Evolutionary conservation across 192 early-diverging fungal species (phyloP), one percentile per base, ranked within the genome.

Genomic region (Backusella sp.): DNA sequence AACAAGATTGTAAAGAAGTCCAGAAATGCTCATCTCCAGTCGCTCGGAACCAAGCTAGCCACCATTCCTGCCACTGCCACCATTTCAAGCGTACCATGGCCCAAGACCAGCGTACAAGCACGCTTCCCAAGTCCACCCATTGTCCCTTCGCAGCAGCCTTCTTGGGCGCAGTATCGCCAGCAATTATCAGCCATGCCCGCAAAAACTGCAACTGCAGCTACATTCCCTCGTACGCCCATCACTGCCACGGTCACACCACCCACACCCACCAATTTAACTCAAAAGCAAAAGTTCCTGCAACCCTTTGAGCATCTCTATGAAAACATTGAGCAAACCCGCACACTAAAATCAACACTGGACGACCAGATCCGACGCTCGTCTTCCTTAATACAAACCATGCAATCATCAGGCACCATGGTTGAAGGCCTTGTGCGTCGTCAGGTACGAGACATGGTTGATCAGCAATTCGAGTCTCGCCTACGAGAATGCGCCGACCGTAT

Each of bases 321-420:
- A 49, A 85, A 85, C 42, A 81, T 86, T 41, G 93, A 93, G 62
- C 85, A 87, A 19, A 84, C 87, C 17, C 79, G 85, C 15, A 80
- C 84, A 8, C 84, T 95, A 32, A 88, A 89, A 68, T 76, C 81
- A 68, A 92, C 90, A 44, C 82, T 95, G 66, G 90, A 92, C 77
- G 93, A 93, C 62, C 94, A 95, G 78, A 88, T 95, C 72, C 85
- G 94, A 19, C 89, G 89, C 53, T 89, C 91, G n/a, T 79, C 90
- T 0, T 84, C 91, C 17, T 76, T 95, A 41, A 83, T 95, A 17
- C 91, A 94, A 65, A 92, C 92, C 9, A 84, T 95, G 41, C 91
- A 92, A 77, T 81, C 89, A 1, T 84, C 84, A 28, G 87, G 88
- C 4, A 86, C 88, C 21, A 93, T 93, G 91, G 89, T 95, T 46